Percentiles rank a stretch among this genome's conserved stretches.
These are phyloP conservation scores for Elymus sibiricus DNA, from an alignment of 176 grass and related monocot genomes.

Conservation along the genomic window DNA sequence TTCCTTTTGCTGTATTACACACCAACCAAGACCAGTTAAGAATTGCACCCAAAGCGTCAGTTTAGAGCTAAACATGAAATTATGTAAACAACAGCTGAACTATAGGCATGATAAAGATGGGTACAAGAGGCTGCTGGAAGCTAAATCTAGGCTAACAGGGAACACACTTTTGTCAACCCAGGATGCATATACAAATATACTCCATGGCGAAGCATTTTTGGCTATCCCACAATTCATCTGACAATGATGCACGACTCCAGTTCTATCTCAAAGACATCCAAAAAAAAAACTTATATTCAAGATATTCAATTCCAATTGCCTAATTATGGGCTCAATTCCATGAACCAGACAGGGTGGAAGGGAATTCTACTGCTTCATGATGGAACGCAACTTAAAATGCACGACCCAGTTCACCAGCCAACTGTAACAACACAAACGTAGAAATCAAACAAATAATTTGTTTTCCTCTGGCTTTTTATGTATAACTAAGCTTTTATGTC, in stretches of 20 bases:
- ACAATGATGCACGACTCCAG: neutral
- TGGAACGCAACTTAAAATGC: neutral
- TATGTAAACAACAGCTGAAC: slow-evolving; percentile 33
- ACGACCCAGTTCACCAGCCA: neutral
- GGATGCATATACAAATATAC: neutral
- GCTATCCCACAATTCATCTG: neutral
- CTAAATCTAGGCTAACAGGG: slow-evolving; percentile 68
- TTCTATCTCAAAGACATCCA: neutral
- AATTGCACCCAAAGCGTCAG: neutral
- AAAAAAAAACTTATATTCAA: neutral
- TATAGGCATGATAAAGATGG: slow-evolving; percentile 70
- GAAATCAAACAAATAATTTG: neutral
- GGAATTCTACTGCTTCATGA: neutral
- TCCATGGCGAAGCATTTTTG: neutral
- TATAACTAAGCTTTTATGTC: neutral
- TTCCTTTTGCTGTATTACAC: slow-evolving; percentile 10
- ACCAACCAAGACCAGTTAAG: neutral
- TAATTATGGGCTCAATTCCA: neutral
- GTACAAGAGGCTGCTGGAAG: slow-evolving; percentile 69
- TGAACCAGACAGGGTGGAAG: neutral
- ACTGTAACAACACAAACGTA: neutral
- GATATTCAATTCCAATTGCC: neutral
- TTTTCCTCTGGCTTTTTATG: neutral
- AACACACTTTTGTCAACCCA: neutral
- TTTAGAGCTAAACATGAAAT: slow-evolving; percentile 3